phyloP scores from a whole-genome alignment of 106 monocot genomes.

The Xerophyta viscosa region DNA sequence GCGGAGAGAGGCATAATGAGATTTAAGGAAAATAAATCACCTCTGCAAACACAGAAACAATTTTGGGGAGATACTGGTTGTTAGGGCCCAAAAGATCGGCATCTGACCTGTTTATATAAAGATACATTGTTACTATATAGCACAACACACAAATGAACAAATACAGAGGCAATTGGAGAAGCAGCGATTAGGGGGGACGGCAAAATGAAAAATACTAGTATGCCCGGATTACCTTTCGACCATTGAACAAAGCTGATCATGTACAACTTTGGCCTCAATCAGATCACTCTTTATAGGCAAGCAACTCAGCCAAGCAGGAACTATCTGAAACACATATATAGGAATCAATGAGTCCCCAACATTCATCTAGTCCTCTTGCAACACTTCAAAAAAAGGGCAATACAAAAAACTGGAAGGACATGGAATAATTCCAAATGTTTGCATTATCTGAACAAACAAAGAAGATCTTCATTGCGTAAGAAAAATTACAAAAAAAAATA shows the following conservation, averaged over 20 bases:
- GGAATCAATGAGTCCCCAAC: too few relatives aligned
- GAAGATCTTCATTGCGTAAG: too few relatives aligned
- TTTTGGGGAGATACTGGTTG: constrained; percentile 84
- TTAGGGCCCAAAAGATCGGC: constrained; percentile 78
- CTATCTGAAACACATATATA: constrained; percentile 61
- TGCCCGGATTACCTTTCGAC: constrained; percentile 58
- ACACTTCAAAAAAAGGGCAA: too few relatives aligned
- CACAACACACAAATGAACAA: too few relatives aligned
- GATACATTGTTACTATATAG: neutral
- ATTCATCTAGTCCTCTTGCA: too few relatives aligned
- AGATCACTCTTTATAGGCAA: constrained; percentile 82
- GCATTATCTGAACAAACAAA: too few relatives aligned
- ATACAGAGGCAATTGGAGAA: too few relatives aligned
- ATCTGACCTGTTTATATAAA: constrained; percentile 50
- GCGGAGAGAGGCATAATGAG: neutral
- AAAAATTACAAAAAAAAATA: too few relatives aligned
- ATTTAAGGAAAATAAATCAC: constrained; percentile 18
- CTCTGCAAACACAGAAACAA: constrained; percentile 86
- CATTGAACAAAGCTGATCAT: constrained; percentile 88
- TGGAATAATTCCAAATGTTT: too few relatives aligned
- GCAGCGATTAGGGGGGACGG: neutral
- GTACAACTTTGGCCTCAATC: constrained; percentile 95
- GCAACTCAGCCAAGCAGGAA: constrained; percentile 89
- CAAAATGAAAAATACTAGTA: neutral
- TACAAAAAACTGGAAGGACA: too few relatives aligned